Conservation (phyloP, 2,329 filamentous ascomycete genomes). For the Colletotrichum costaricense region DNA sequence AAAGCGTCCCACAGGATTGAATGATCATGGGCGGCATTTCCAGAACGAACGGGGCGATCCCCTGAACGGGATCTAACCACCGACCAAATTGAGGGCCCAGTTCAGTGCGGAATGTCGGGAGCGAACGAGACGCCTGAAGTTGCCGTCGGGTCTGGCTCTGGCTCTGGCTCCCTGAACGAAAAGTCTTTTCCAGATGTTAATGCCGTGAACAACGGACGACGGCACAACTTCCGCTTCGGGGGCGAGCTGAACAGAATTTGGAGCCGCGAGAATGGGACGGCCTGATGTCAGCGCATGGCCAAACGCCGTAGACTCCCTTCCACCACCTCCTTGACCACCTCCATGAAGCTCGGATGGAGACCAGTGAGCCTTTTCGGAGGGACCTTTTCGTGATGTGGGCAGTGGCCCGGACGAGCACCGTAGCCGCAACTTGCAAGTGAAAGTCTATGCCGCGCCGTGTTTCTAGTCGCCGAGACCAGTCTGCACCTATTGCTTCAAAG, state of each 20-base stretch:
- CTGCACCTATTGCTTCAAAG: background rate
- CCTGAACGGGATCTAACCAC: constrained; percentile 8
- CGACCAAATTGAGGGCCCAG: background rate
- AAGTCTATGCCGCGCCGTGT: background rate
- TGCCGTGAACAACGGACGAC: constrained; percentile 24
- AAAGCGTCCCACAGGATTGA: constrained; percentile 3
- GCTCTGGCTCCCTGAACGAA: background rate
- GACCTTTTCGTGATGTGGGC: constrained; percentile 27
- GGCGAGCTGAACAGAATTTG: background rate
- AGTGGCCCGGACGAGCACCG: background rate
- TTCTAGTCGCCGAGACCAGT: background rate
- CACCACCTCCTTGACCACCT: background rate
- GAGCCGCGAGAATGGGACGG: background rate
- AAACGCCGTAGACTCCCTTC: constrained; percentile 3
- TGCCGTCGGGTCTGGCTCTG: background rate
- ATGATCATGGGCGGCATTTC: background rate
- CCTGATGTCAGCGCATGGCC: constrained; percentile 13
- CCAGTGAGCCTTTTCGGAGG: background rate
- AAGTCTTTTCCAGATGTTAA: constrained; percentile 19
- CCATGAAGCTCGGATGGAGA: background rate
- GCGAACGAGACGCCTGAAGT: background rate
- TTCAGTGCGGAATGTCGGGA: background rate
- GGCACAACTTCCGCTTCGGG: constrained; percentile 19
- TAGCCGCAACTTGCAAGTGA: background rate
- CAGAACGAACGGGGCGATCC: constrained; percentile 15